Percentiles rank a stretch among this genome's conserved stretches.
These are phyloP conservation scores for Aquilaria sinensis DNA, from an alignment of 345 rosid genomes.

Conservation along the genomic window DNA sequence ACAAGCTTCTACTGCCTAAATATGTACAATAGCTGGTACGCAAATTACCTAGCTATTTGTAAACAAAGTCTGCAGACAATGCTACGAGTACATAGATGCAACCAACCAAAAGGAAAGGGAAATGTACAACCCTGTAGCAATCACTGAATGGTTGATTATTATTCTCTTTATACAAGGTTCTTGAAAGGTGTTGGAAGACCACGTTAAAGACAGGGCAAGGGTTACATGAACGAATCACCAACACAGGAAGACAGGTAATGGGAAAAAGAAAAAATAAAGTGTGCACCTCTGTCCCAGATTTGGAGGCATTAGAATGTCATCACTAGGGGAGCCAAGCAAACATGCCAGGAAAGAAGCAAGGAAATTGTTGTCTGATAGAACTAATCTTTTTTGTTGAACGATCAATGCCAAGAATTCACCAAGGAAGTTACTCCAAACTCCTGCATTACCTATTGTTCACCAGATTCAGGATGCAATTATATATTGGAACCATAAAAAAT, in stretches of 20 bases:
- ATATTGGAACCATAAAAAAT: background rate
- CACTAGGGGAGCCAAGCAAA: conserved; percentile 50
- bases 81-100: too few relatives aligned
- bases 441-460: conserved; percentile 54
- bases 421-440: conserved; percentile 57
- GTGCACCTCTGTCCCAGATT: conserved; percentile 64
- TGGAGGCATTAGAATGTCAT: conserved; percentile 56
- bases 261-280: background rate
- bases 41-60: too few relatives aligned
- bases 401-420: conserved; percentile 67
- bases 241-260: background rate
- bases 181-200: too few relatives aligned
- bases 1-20: too few relatives aligned
- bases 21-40: too few relatives aligned
- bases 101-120: too few relatives aligned
- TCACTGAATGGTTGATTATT: too few relatives aligned
- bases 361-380: conserved; percentile 67
- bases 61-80: too few relatives aligned
- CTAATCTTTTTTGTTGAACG: conserved; percentile 68
- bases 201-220: too few relatives aligned
- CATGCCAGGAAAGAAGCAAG: conserved; percentile 73
- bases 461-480: conserved; percentile 11
- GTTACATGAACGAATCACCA: background rate
- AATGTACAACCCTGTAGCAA: too few relatives aligned
- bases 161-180: too few relatives aligned